Evolutionary conservation across 2,329 filamentous ascomycete species (phyloP).

Genomic region (Xylogone sp.): DNA sequence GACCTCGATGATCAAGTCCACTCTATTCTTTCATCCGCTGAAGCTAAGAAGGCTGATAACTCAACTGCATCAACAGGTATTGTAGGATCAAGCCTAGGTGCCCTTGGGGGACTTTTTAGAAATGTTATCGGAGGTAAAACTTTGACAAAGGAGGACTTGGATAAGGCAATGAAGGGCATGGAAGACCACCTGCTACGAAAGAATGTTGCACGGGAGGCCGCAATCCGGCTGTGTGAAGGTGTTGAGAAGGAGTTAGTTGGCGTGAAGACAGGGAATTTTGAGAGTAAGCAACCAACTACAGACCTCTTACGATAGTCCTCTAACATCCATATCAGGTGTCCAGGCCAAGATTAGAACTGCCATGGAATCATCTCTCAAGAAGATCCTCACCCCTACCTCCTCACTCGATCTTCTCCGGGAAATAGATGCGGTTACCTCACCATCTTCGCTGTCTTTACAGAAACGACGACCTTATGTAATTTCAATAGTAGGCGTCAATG

Average conservation of each 20-base stretch:
- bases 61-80: constrained; percentile 53
- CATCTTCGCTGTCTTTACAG: constrained; percentile 58
- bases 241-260: constrained; percentile 88
- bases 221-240: constrained; percentile 83
- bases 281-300: constrained; percentile 44
- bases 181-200: constrained; percentile 92
- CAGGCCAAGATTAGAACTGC: constrained; percentile 78
- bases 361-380: constrained; percentile 88
- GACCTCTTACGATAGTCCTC: constrained; percentile 3
- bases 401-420: constrained; percentile 93
- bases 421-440: constrained; percentile 74
- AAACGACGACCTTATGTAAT: constrained; percentile 86
- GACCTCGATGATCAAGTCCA: constrained; percentile 93
- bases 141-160: constrained; percentile 81
- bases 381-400: constrained; percentile 93
- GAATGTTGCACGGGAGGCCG: constrained; percentile 94
- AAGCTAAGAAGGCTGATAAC: constrained; percentile 53
- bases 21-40: constrained; percentile 78
- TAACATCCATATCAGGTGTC: constrained; percentile 48
- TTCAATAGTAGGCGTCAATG: constrained; percentile 96
- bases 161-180: constrained; percentile 93
- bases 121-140: constrained; percentile 95
- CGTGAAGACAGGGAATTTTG: constrained; percentile 88
- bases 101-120: constrained; percentile 83
- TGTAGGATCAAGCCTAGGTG: constrained; percentile 74